A percentile compares a stretch with the other conserved stretches of the same genome.
Conservation (phyloP, 805 yeast species). For the Ogataea sp. region DNA sequence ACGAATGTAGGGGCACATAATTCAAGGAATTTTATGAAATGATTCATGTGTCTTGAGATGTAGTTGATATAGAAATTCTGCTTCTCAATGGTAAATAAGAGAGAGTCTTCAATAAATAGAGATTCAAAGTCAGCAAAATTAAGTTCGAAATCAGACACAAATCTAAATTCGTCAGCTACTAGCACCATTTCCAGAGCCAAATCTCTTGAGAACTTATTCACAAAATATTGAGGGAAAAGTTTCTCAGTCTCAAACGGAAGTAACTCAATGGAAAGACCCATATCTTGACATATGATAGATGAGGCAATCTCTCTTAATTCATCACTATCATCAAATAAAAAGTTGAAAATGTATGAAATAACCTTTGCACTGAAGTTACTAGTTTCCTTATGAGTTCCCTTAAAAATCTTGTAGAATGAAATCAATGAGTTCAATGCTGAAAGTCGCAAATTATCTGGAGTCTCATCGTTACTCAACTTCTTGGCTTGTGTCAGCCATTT, state of each 20-base stretch:
- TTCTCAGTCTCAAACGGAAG: slow-evolving; percentile 28
- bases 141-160: background rate
- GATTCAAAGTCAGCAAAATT: background rate
- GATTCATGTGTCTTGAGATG: slow-evolving; percentile 11
- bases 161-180: slow-evolving; percentile 3
- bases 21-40: background rate
- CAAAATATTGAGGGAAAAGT: slow-evolving; percentile 11
- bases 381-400: slow-evolving; percentile 3
- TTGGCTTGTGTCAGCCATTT: slow-evolving; percentile 22
- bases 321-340: slow-evolving; percentile 60
- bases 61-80: slow-evolving; percentile 58
- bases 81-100: slow-evolving; percentile 59
- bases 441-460: slow-evolving; percentile 36
- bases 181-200: background rate
- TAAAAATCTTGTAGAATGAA: slow-evolving; percentile 15
- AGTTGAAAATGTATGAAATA: slow-evolving; percentile 22
- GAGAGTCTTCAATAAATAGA: slow-evolving; percentile 19
- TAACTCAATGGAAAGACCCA: slow-evolving; percentile 6
- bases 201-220: background rate
- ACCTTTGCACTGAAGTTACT: slow-evolving; percentile 4
- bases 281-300: slow-evolving; percentile 10
- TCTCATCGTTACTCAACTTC: slow-evolving; percentile 30
- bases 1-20: slow-evolving; percentile 3
- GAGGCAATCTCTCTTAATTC: slow-evolving; percentile 46
- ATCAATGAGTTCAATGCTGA: slow-evolving; percentile 37